phyloP scores from a whole-genome alignment of 306 rosid genomes.

The Prunus persica region DNA sequence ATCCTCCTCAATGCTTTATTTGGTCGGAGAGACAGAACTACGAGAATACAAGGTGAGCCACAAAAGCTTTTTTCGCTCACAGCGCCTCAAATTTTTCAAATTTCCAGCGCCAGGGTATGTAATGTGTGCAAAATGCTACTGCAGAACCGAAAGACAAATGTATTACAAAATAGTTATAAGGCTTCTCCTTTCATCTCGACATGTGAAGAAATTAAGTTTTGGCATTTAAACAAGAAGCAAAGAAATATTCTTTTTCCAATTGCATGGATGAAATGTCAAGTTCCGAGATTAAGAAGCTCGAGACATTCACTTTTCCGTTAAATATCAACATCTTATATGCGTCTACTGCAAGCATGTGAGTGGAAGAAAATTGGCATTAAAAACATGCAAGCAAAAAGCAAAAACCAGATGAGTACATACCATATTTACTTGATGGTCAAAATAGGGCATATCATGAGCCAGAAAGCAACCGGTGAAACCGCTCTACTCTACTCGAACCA shows the following conservation, averaged over 20 bases:
- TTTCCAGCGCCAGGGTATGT: constrained; percentile 27
- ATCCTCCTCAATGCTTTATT: constrained; percentile 42
- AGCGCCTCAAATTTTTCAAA: constrained; percentile 23
- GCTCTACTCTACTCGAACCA: constrained; percentile 53
- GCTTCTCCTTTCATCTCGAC: neutral
- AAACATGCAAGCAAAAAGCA: neutral
- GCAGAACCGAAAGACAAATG: constrained; percentile 19
- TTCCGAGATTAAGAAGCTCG: too few species aligned
- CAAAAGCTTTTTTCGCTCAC: constrained; percentile 15
- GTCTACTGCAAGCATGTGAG: too few species aligned
- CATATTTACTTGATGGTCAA: constrained; percentile 49
- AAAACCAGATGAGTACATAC: constrained; percentile 36
- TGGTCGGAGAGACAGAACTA: constrained; percentile 39
- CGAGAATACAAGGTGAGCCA: constrained; percentile 34
- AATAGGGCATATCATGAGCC: constrained; percentile 38
- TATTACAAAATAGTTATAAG: neutral
- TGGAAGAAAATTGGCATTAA: neutral
- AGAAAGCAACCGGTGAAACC: constrained; percentile 60
- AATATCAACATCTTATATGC: neutral
- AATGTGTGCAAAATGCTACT: constrained; percentile 42
- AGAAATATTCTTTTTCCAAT: too few species aligned
- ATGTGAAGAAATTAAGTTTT: too few species aligned
- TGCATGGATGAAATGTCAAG: too few species aligned
- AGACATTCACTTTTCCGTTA: too few species aligned
- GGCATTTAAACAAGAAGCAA: too few species aligned